A percentile compares a stretch with the other conserved stretches of the same genome.
Evolutionary conservation across 2,329 filamentous ascomycete genomes (phyloP).

Genomic region (Purpureocillium takamizusanense): DNA sequence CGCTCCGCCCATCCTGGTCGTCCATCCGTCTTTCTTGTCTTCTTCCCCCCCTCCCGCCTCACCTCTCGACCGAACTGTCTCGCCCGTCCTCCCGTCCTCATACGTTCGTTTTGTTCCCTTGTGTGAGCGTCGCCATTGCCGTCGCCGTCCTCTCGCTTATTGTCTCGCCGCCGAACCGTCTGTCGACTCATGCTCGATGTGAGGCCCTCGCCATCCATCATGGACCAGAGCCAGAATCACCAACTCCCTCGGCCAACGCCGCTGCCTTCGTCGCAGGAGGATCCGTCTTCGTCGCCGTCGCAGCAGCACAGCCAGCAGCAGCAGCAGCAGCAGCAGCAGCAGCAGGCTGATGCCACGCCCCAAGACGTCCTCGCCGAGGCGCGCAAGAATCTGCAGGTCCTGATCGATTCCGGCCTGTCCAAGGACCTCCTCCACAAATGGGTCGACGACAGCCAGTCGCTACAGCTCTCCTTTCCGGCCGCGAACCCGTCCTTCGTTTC

Average conservation of each 20-base stretch:
- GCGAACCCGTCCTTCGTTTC: conserved; percentile 8
- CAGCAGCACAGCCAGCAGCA: neutral
- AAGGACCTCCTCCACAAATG: conserved; percentile 32
- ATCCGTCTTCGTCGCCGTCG: conserved; percentile 8
- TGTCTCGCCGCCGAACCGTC: conserved; percentile 3
- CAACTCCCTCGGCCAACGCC: conserved; percentile 17
- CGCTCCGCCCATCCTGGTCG: no score
- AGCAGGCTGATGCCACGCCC: conserved; percentile 24
- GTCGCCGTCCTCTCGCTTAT: conserved; percentile 6
- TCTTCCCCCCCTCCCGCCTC: conserved; percentile 9
- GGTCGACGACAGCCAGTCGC: conserved; percentile 27
- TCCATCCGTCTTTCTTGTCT: no score
- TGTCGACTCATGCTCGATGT: conserved; percentile 14
- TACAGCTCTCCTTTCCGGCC: conserved; percentile 18
- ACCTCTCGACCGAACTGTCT: conserved; percentile 11
- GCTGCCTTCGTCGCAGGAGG: conserved; percentile 14
- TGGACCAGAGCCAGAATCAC: conserved; percentile 22
- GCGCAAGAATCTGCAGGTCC: conserved; percentile 33
- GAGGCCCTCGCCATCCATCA: conserved; percentile 11
- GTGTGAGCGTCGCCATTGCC: conserved; percentile 3
- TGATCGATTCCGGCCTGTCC: conserved; percentile 36
- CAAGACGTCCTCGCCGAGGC: conserved; percentile 36
- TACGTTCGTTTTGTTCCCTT: neutral
- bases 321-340: conserved; percentile 8
- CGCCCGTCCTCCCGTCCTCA: conserved; percentile 4